phyloP scores from a whole-genome alignment of 2,329 filamentous ascomycete species.

The Monilinia polystroma region DNA sequence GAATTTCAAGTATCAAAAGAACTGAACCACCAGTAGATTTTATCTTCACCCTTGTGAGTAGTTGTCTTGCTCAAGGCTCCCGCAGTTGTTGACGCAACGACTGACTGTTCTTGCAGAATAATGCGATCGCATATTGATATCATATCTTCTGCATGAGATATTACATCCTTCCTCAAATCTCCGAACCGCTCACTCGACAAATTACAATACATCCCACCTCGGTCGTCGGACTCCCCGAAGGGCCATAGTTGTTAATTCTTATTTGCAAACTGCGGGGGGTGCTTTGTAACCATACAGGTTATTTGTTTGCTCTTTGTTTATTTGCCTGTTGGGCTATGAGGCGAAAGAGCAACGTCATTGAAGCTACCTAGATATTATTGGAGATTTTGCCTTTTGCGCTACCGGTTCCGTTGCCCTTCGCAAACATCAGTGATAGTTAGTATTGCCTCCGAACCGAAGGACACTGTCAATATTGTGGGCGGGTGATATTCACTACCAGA shows the following conservation, averaged over 20 bases:
- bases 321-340: background rate
- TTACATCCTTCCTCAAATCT: background rate
- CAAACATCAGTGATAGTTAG: slow-evolving; percentile 5
- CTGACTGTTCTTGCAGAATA: slow-evolving; percentile 8
- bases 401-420: background rate
- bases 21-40: background rate
- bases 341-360: background rate
- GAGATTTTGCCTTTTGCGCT: slow-evolving; percentile 3
- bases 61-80: background rate
- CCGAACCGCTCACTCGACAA: background rate
- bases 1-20: background rate
- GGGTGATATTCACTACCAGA: background rate
- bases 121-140: background rate
- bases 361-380: background rate
- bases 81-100: background rate
- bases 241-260: background rate
- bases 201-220: background rate
- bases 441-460: background rate
- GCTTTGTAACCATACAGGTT: background rate
- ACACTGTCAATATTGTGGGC: background rate
- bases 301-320: background rate
- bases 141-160: background rate
- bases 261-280: background rate
- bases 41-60: slow-evolving; percentile 1
- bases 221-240: background rate